Conservation (phyloP, 192 early-diverging fungal genomes). For the Linnemannia zychae region DNA sequence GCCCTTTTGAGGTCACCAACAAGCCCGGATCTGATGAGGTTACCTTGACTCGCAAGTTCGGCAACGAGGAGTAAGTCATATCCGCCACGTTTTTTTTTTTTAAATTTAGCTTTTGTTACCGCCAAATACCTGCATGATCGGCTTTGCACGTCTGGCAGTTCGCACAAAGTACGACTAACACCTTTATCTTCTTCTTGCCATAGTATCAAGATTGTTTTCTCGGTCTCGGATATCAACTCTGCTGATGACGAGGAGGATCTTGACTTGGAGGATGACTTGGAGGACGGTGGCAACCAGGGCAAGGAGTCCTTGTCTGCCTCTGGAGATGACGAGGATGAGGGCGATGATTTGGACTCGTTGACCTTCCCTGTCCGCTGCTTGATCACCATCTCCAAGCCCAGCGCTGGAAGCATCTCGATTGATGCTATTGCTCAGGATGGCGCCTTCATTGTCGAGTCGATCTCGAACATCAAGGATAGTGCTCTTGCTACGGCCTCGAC, state of each 20-base stretch:
- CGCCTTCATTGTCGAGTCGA: constrained; percentile 87
- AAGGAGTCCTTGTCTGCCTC: constrained; percentile 57
- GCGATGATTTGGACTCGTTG: constrained; percentile 66
- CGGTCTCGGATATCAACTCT: constrained; percentile 88
- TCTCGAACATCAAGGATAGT: constrained; percentile 76
- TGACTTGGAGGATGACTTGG: constrained; percentile 67
- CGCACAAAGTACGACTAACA: not conserved
- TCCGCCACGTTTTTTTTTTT: not conserved
- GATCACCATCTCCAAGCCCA: constrained; percentile 79
- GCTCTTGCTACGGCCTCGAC: constrained; percentile 72
- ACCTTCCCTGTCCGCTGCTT: constrained; percentile 83
- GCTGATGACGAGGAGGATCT: constrained; percentile 77
- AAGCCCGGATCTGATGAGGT: constrained; percentile 85
- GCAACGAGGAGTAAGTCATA: constrained; percentile 84
- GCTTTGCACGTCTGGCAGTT: not conserved
- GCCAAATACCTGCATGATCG: not conserved
- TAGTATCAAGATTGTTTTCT: constrained; percentile 89
- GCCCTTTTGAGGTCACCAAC: constrained; percentile 79
- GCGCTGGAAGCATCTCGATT: constrained; percentile 83
- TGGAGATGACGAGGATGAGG: constrained; percentile 72
- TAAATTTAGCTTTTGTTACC: not conserved
- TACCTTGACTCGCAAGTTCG: constrained; percentile 84
- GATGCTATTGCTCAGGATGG: constrained; percentile 87
- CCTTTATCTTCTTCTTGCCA: not conserved
- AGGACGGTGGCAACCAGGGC: constrained; percentile 50